Base-by-base conservation (phyloP, 202 grass and related monocot genomes). In the Carex arenaria region DNA sequence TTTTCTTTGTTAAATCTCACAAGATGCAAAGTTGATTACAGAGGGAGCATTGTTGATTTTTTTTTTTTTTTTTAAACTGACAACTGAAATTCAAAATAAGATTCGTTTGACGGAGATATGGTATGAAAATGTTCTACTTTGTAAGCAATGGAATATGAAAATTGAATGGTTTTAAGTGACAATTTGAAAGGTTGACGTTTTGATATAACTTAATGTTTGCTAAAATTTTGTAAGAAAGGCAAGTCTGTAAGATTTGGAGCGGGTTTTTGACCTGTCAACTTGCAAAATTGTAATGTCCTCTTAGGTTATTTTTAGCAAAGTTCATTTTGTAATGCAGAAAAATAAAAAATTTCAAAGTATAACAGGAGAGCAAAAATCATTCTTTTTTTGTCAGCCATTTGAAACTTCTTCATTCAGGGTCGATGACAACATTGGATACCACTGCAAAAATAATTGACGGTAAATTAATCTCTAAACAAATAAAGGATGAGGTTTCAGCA, bases 381-480 rank as follows among this genome's bases (percentile, higher is more conserved):
- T 31, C 23, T 42, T 30, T 31, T 69, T 72, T 32, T 56, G 17
- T 54, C 4, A 47, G 7, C 32, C 38, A 34, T 51, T 51, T 84
- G 10, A 52, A 36, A 64, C 23, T 34, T 84, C 19, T 67, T 78
- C 69, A 9, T 86, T 66, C 47, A 94, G 89, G 80, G 0, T 89
- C 89, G 8, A 65, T 84, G 57, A 68, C 80, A 60, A 38, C 74
- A 23, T 9, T 78, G 0, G 88, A 93, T 65, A 78, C 83, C 26
- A 66, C 85, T 49, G 84, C 91, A 43, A 95, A 90, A 74, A 62
- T 95, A 8, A 95, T 99, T 9, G 89, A 99, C 7, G 96, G 93
- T 1, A 99, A 99, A 85, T 31, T 93, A 63, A 86, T 92, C 12
- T 90, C 91, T 2, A 92, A 95, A 52, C 91, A 95, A 84, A 87